These are phyloP conservation scores for Zygosaccharomyces lentus DNA, from an alignment of 805 yeast species.

Conservation along the genomic window DNA sequence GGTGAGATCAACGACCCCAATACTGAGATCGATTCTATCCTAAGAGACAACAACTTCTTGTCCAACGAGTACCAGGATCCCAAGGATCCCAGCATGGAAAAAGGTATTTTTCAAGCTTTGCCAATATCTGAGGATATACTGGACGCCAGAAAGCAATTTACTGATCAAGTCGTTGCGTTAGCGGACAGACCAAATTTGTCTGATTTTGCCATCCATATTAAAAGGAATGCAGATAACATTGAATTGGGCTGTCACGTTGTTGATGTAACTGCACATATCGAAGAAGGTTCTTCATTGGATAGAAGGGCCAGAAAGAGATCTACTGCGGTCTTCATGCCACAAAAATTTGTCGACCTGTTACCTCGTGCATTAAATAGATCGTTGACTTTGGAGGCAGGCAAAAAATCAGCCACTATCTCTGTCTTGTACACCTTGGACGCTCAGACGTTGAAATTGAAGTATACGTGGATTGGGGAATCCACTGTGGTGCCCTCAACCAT, in stretches of 20 bases:
- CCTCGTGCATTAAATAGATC: constrained; percentile 61
- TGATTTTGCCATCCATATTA: constrained; percentile 83
- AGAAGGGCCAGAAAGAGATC: constrained; percentile 88
- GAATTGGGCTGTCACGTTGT: constrained; percentile 84
- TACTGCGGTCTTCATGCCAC: constrained; percentile 83
- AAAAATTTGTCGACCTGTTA: constrained; percentile 58
- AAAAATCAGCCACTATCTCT: constrained; percentile 62
- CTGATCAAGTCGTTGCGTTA: constrained; percentile 34
- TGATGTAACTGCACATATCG: constrained; percentile 70
- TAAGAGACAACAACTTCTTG: constrained; percentile 79
- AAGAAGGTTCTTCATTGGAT: constrained; percentile 72
- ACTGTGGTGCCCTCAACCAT: constrained; percentile 53
- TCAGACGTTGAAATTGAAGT: constrained; percentile 62
- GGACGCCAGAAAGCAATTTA: constrained; percentile 21
- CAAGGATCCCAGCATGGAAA: constrained; percentile 31
- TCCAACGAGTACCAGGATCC: constrained; percentile 73
- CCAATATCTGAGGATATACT: constrained; percentile 22
- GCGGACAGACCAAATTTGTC: constrained; percentile 37
- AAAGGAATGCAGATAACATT: constrained; percentile 50
- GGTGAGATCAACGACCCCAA: constrained; percentile 74
- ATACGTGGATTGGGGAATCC: constrained; percentile 73
- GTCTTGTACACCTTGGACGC: constrained; percentile 79
- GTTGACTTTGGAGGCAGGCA: constrained; percentile 58
- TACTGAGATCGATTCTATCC: constrained; percentile 81
- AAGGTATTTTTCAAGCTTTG: constrained; percentile 23